These are phyloP conservation scores for Candida germanica DNA, from an alignment of 805 yeast species.

Conservation along the genomic window DNA sequence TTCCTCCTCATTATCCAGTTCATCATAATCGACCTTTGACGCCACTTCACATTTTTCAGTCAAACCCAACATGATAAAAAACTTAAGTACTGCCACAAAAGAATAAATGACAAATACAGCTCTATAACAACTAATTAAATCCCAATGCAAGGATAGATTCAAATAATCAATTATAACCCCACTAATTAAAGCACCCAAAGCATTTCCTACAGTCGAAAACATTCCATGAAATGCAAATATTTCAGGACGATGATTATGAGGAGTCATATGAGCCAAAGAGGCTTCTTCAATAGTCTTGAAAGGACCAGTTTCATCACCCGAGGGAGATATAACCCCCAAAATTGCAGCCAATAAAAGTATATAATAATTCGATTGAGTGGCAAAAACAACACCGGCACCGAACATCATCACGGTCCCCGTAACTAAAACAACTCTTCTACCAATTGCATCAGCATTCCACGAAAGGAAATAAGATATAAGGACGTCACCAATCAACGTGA, in stretches of 20 bases:
- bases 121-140: conserved; percentile 47
- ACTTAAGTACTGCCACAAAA: conserved; percentile 49
- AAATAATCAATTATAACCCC: conserved; percentile 57
- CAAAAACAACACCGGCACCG: conserved; percentile 62
- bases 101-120: conserved; percentile 57
- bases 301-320: conserved; percentile 90
- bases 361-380: conserved; percentile 49
- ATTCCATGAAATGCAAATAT: conserved; percentile 73
- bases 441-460: conserved; percentile 72
- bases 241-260: conserved; percentile 60
- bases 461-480: conserved; percentile 65
- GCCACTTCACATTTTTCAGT: conserved; percentile 52
- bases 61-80: conserved; percentile 48
- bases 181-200: conserved; percentile 63
- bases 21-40: conserved; percentile 10
- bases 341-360: conserved; percentile 68
- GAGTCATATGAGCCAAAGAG: conserved; percentile 74
- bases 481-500: conserved; percentile 79
- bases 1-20: conserved; percentile 2
- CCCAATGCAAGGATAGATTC: conserved; percentile 27
- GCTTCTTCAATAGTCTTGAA: conserved; percentile 85
- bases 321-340: conserved; percentile 82
- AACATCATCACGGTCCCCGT: conserved; percentile 68
- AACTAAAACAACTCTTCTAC: conserved; percentile 62
- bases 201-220: conserved; percentile 67